Evolutionary conservation across 75 land plant genomes (phyloP), one percentile per base, ranked within the genome.

Genomic region (Sequoia sempervirens): DNA sequence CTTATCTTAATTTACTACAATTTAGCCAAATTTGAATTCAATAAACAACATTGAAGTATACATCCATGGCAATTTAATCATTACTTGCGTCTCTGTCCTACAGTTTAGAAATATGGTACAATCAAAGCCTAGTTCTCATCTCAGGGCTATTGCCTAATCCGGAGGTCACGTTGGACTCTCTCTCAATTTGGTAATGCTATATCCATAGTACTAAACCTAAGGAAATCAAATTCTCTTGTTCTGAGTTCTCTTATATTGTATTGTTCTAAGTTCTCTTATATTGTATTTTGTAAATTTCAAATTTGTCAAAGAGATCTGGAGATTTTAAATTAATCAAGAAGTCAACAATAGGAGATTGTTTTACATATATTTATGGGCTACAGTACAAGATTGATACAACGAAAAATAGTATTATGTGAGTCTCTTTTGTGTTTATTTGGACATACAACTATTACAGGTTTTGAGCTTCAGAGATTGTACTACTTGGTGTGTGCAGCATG

Each of bases 401-500:
- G 8, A 61, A 23, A 61, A 61, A 5, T 5, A 23, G n/a, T 23
- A 23, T 61, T 61, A 61, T 23, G 7, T 61, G 53, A 50, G 53
- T 12, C 53, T 50, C 53, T 12, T 13, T 50, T 50, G 53, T 50
- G 53, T 50, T 50, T 50, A 50, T 50, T 50, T 50, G 14, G 53
- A 61, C 66, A 6, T 23, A 26, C 26, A 61, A 61, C 66, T 61
- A 61, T 61, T 23, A 18, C 64, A 58, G 64, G 23, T 17, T 58
- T 58, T 58, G 26, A 18, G 0, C 64, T 58, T 58, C 4, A 23
- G 66, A 61, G 66, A 61, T 28, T 30, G 10, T n/a, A n/a, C 10
- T n/a, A 28, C 8, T 30, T 10, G 34, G 9, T 66, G 34, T 68
- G 34, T 82, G 73, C 87, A 88, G 95, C 80, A 88, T 85, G 82